Evolutionary conservation across 2,329 filamentous ascomycete species (phyloP), one percentile per base, ranked within the genome.

Genomic region (Chrysoporthe austroafricana): DNA sequence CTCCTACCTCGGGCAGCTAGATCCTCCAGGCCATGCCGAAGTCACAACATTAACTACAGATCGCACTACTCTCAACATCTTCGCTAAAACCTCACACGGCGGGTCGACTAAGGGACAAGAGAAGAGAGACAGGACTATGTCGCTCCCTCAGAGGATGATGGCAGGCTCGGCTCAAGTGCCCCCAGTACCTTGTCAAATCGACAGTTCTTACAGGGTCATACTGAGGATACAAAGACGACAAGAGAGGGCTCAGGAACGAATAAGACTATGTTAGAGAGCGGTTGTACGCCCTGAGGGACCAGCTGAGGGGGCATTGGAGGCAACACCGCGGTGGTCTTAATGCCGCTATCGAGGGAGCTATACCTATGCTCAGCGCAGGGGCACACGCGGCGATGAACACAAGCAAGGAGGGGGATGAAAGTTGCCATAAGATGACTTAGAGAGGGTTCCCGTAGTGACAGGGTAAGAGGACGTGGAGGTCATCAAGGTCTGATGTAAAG

Each of bases 1-100:
- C 1, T 2, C 46, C 9, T 71, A 66, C 16, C n/a, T 74, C 1
- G 70, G 69, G 0, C 66, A 67, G 21, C 26, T 71, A 0, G 68
- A 74, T n/a, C 65, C 68, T 2, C 36, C 67, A 1, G 72, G 72
- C 13, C 67, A 73, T 42, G 70, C 75, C 6, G 57, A 67, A 9
- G 34, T 77, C 67, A 72, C 70, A 2, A 76, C 75, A 0, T 77
- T 77, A 58, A 72, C 72, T 42, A 74, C 74, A 1, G 65, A 77
- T 44, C 75, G 75, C 21, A 69, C 63, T 2, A 70, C 43, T 21
- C 42, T 77, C 43, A 69, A 75, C 62, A 48, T 75, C 6, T 77
- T 60, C 18, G 73, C 75, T 26, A 26, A 26, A 26, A 26, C 26
- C 26, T 26, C 26, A 26, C 26, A 26, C 26, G 26, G 26, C 26